Evolutionary conservation across 495 filamentous ascomycete genomes (phyloP).

Genomic region (Aspergillus steynii): DNA sequence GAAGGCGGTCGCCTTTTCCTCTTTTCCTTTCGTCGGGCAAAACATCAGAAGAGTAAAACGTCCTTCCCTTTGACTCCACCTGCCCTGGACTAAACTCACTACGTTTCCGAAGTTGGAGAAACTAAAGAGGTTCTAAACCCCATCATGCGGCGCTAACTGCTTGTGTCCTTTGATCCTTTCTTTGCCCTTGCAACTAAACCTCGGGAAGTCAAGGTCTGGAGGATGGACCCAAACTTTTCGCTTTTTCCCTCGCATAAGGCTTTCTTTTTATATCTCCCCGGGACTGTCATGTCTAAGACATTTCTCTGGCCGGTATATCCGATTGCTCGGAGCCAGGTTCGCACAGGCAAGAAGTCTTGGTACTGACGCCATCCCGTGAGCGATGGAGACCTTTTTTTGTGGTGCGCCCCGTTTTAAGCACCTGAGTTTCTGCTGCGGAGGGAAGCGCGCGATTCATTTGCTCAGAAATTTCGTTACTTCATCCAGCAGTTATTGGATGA

Average conservation of each 20-base stretch:
- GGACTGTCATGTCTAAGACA: neutral
- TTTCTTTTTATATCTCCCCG: neutral
- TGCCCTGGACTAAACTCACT: neutral
- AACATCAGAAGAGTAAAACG: neutral
- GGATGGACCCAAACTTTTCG: neutral
- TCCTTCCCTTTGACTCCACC: neutral
- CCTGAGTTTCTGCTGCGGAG: neutral
- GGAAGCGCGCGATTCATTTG: neutral
- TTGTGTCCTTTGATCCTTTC: neutral
- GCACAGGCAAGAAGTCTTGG: neutral
- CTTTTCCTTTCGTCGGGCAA: too few species aligned
- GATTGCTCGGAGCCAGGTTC: neutral
- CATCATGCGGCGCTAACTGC: neutral
- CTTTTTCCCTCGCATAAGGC: neutral
- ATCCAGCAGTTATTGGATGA: conserved; percentile 5
- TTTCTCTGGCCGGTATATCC: neutral
- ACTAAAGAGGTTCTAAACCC: neutral
- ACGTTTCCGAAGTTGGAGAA: neutral
- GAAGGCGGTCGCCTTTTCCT: neutral
- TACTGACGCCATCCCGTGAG: neutral
- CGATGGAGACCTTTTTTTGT: neutral
- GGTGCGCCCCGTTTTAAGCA: neutral
- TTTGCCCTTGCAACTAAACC: neutral
- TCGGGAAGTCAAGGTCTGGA: neutral
- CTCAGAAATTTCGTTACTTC: neutral